Evolutionary conservation across 139 green algal genomes (phyloP).

Genomic region (Auxenochlorella pyrenoidosa): DNA sequence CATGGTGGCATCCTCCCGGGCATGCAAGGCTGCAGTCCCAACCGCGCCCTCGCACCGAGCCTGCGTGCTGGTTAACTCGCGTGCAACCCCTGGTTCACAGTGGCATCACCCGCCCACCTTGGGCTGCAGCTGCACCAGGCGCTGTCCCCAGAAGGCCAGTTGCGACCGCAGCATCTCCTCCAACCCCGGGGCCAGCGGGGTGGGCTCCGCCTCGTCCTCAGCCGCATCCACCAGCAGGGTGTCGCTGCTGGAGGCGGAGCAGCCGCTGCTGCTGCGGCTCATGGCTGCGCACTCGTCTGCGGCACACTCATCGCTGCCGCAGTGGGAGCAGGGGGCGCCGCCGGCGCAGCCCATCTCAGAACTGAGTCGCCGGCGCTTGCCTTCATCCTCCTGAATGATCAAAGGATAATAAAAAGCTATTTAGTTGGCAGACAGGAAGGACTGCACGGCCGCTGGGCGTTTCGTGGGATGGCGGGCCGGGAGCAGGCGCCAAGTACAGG

Average conservation of each 20-base stretch:
- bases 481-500: background rate
- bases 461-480: background rate
- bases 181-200: background rate
- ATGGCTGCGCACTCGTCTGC: background rate
- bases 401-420: too few species aligned
- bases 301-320: background rate
- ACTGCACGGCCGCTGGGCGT: too few species aligned
- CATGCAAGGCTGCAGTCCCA: background rate
- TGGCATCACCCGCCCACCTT: constrained; percentile 26
- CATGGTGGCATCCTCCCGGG: background rate
- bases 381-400: constrained; percentile 12
- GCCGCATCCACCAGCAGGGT: background rate
- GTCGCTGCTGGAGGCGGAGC: background rate
- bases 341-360: background rate
- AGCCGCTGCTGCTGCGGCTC: background rate
- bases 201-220: background rate
- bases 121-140: constrained; percentile 46
- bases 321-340: background rate
- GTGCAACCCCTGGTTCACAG: too few species aligned
- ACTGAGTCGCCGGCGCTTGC: background rate
- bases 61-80: background rate
- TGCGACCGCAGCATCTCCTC: constrained; percentile 20
- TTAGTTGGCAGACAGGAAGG: background rate
- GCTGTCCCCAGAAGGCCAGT: constrained; percentile 21
- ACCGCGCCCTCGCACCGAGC: too few species aligned